These are phyloP conservation scores for Mycena latifolia DNA, from an alignment of 768 basidiomycete genomes.

Conservation along the genomic window DNA sequence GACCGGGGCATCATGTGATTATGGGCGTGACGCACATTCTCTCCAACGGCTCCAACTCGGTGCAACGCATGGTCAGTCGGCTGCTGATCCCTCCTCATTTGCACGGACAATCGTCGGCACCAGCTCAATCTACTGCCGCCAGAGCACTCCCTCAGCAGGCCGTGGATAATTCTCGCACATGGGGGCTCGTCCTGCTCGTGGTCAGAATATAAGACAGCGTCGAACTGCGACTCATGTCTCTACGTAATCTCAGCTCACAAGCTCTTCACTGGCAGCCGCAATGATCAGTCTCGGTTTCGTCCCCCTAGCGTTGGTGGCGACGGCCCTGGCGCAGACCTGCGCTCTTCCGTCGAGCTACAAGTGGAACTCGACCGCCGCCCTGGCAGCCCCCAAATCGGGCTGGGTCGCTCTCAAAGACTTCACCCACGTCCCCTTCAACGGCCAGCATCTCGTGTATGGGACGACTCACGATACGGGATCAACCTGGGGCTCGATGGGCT, in stretches of 20 bases:
- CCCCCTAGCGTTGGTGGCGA: constrained; percentile 6
- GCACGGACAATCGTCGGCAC: constrained; percentile 23
- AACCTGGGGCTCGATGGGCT: constrained; percentile 27
- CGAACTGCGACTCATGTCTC: constrained; percentile 17
- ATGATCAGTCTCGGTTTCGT: constrained; percentile 18
- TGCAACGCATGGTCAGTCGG: background rate
- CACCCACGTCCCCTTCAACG: constrained; percentile 29
- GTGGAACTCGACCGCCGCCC: constrained; percentile 23
- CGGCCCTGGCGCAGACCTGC: constrained; percentile 22
- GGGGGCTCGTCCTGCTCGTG: constrained; percentile 12
- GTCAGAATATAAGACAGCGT: constrained; percentile 21
- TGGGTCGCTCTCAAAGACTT: constrained; percentile 34
- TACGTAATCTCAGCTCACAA: too few relatives aligned
- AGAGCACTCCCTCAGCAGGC: constrained; percentile 7
- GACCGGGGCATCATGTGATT: constrained; percentile 14
- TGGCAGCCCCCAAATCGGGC: constrained; percentile 24
- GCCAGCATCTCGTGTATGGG: constrained; percentile 28
- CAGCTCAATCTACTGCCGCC: constrained; percentile 8
- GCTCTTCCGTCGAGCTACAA: constrained; percentile 28
- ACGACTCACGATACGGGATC: constrained; percentile 19
- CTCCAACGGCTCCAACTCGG: constrained; percentile 20
- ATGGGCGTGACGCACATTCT: constrained; percentile 16
- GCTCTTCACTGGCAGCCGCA: constrained; percentile 16
- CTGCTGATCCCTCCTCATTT: constrained; percentile 17
- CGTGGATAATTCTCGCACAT: constrained; percentile 22